phyloP scores from a whole-genome alignment of 2,329 filamentous ascomycete species.

The Colletotrichum falcatum region DNA sequence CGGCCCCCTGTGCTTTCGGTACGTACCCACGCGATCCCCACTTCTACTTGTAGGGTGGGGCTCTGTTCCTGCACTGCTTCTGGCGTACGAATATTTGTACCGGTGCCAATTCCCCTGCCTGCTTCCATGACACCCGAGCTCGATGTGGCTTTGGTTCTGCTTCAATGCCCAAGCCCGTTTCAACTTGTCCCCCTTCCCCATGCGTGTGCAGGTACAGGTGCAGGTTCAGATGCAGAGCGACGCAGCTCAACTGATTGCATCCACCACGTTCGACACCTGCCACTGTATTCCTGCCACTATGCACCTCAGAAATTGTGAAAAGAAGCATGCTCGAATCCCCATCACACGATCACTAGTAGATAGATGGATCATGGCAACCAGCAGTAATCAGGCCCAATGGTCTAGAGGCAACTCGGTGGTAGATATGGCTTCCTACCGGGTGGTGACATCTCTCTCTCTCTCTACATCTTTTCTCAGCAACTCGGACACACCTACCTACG shows the following conservation, averaged over 20 bases:
- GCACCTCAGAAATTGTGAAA: background rate
- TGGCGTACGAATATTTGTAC: background rate
- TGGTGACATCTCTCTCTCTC: background rate
- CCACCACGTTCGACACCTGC: constrained; percentile 6
- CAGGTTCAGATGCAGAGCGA: constrained; percentile 21
- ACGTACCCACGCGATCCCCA: too few species aligned
- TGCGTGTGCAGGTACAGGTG: background rate
- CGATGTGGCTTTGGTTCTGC: constrained; percentile 19
- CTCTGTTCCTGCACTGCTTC: background rate
- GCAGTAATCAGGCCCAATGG: too few species aligned
- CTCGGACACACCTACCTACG: background rate
- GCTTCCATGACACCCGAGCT: constrained; percentile 2
- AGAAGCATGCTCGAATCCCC: background rate
- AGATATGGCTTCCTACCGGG: background rate
- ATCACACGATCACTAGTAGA: background rate
- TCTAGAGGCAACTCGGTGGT: too few species aligned
- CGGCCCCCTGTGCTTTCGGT: background rate
- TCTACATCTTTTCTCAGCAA: background rate
- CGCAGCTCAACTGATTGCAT: constrained; percentile 30
- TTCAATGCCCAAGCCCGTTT: constrained; percentile 36
- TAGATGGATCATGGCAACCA: too few species aligned
- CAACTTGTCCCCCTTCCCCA: constrained; percentile 32
- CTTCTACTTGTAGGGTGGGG: too few species aligned
- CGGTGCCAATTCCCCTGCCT: background rate
- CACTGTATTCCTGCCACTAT: background rate